A percentile compares a stretch with the other conserved stretches of the same genome.
Evolutionary conservation across 129 eudicot species (phyloP).

Genomic region (Artemisia tridentata): DNA sequence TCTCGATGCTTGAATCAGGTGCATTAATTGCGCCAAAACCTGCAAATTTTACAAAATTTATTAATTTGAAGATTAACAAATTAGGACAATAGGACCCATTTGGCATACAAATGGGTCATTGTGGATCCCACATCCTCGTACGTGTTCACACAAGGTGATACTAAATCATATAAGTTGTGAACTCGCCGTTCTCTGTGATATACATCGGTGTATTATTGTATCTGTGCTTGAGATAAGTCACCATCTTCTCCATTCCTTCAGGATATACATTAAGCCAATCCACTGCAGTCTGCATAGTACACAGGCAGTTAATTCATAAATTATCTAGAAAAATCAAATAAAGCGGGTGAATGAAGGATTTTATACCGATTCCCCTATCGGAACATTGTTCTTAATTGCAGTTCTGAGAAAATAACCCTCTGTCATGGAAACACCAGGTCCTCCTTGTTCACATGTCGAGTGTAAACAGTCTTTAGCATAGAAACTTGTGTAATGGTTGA

Average conservation of each 20-base stretch:
- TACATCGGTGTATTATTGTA: slow-evolving; percentile 48
- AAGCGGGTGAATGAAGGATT: slow-evolving; percentile 13
- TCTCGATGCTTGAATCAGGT: slow-evolving; percentile 1
- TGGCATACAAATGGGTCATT: neutral
- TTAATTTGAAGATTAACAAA: neutral
- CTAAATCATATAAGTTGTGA: neutral
- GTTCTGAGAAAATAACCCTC: slow-evolving; percentile 59
- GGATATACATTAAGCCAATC: slow-evolving; percentile 58
- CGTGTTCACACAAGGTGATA: neutral
- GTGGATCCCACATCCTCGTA: neutral
- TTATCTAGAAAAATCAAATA: neutral
- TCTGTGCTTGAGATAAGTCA: slow-evolving; percentile 63
- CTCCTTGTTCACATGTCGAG: slow-evolving; percentile 41
- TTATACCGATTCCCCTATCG: slow-evolving; percentile 65
- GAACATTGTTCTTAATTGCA: slow-evolving; percentile 43
- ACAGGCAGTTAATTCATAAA: neutral
- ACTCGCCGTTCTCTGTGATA: slow-evolving; percentile 73
- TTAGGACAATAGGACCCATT: neutral
- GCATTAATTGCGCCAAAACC: neutral
- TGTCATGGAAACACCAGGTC: slow-evolving; percentile 48
- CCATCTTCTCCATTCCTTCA: slow-evolving; percentile 72
- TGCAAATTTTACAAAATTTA: neutral
- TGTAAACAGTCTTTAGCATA: slow-evolving; percentile 70
- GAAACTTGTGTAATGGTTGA: slow-evolving; percentile 73
- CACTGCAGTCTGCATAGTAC: slow-evolving; percentile 48